phyloP scores from a whole-genome alignment of 2,329 filamentous ascomycete species.

The Fusarium fujikuroi region DNA sequence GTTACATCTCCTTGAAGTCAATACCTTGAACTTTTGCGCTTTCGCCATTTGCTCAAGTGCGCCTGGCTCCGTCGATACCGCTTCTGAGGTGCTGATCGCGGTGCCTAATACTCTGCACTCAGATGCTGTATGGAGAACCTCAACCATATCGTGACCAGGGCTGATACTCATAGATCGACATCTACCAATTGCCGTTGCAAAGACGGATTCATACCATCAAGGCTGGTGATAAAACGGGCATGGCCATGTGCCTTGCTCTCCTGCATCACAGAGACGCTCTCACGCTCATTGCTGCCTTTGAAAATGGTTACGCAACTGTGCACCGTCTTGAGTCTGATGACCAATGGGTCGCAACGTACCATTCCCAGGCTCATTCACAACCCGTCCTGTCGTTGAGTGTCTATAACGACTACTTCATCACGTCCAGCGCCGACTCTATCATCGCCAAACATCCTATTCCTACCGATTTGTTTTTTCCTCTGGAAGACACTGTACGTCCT shows the following conservation, averaged over 20 bases:
- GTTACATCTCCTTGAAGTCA: slow-evolving; percentile 84
- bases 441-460: slow-evolving; percentile 80
- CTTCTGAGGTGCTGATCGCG: slow-evolving; percentile 71
- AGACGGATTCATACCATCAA: slow-evolving; percentile 70
- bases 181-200: slow-evolving; percentile 84
- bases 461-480: slow-evolving; percentile 30
- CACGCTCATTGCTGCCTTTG: slow-evolving; percentile 80
- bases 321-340: slow-evolving; percentile 61
- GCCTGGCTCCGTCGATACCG: slow-evolving; percentile 37
- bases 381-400: slow-evolving; percentile 81
- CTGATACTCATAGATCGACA: slow-evolving; percentile 69
- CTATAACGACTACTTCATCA: slow-evolving; percentile 71
- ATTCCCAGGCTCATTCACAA: slow-evolving; percentile 76
- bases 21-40: slow-evolving; percentile 94
- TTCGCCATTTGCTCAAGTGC: slow-evolving; percentile 71
- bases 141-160: background rate
- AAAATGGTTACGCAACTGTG: slow-evolving; percentile 81
- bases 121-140: slow-evolving; percentile 64
- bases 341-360: slow-evolving; percentile 67
- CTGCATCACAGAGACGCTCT: slow-evolving; percentile 63
- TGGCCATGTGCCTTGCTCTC: slow-evolving; percentile 86
- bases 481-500: background rate
- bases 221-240: slow-evolving; percentile 69
- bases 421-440: slow-evolving; percentile 83
- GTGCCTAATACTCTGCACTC: slow-evolving; percentile 82